phyloP scores from a whole-genome alignment of 2,329 filamentous ascomycete species.

The Trichoderma lentiforme region DNA sequence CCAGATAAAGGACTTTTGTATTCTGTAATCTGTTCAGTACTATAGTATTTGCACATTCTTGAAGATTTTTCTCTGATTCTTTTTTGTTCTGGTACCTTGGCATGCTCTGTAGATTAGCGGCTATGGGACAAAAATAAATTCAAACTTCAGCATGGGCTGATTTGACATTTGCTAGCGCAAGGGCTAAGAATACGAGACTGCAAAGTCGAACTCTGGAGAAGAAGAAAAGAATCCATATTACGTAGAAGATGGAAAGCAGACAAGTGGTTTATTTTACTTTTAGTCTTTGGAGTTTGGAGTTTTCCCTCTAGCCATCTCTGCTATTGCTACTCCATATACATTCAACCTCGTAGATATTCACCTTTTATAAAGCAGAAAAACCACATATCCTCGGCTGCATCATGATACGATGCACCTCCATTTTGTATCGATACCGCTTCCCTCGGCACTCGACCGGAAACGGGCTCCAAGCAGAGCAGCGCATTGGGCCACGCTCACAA shows the following conservation, averaged over 20 bases:
- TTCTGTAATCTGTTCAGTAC: neutral
- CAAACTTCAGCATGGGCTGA: neutral
- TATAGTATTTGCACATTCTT: neutral
- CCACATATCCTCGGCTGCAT: neutral
- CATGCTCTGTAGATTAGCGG: neutral
- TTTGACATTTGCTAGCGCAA: neutral
- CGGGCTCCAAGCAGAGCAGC: conserved; percentile 10
- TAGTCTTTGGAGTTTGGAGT: neutral
- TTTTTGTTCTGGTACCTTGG: neutral
- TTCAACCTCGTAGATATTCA: neutral
- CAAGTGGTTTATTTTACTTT: neutral
- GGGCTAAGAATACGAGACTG: neutral
- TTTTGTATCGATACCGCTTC: neutral
- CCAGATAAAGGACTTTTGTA: neutral
- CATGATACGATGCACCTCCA: neutral
- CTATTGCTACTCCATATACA: neutral
- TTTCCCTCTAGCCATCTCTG: neutral
- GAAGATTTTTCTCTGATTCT: neutral
- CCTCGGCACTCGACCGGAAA: conserved; percentile 8
- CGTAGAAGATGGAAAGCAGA: neutral
- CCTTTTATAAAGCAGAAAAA: neutral
- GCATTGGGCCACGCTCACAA: neutral
- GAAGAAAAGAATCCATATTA: neutral
- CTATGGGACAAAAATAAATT: neutral
- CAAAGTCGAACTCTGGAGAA: neutral